phyloP scores from a whole-genome alignment of 768 basidiomycete genomes.

The Mycena rosella region DNA sequence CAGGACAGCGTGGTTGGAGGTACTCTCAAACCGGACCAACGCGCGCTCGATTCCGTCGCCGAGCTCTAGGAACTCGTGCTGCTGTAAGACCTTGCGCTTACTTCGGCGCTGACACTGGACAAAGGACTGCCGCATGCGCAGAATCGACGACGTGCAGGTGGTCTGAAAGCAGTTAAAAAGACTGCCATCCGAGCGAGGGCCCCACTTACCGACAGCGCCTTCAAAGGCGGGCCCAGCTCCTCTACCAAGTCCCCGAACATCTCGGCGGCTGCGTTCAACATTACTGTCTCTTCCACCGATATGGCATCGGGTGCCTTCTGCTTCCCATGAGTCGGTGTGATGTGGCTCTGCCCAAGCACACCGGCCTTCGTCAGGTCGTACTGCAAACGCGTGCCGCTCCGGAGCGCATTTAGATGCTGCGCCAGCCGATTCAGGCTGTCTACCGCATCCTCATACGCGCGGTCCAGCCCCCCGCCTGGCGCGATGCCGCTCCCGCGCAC shows the following conservation, averaged over 20 bases:
- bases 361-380: constrained; percentile 81
- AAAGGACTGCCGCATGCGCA: constrained; percentile 76
- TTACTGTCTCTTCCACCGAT: constrained; percentile 51
- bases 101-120: constrained; percentile 55
- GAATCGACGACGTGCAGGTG: constrained; percentile 70
- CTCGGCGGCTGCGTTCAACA: constrained; percentile 71
- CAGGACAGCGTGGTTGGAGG: constrained; percentile 86
- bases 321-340: constrained; percentile 37
- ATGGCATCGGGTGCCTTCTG: constrained; percentile 44
- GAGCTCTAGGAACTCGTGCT: constrained; percentile 74
- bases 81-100: constrained; percentile 50
- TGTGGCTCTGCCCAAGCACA: constrained; percentile 39
- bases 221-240: constrained; percentile 83
- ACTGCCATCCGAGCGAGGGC: background rate
- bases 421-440: constrained; percentile 90
- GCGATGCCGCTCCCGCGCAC: constrained; percentile 48
- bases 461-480: constrained; percentile 42
- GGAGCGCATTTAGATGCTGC: constrained; percentile 92
- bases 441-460: constrained; percentile 89
- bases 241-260: constrained; percentile 86
- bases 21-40: constrained; percentile 81
- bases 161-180: constrained; percentile 54
- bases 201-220: constrained; percentile 73
- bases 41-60: constrained; percentile 79
- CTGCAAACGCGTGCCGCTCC: constrained; percentile 87